Evolutionary conservation across 2,329 filamentous ascomycete species (phyloP), one percentile per base, ranked within the genome.

Genomic region (Xylariaceae sp.): DNA sequence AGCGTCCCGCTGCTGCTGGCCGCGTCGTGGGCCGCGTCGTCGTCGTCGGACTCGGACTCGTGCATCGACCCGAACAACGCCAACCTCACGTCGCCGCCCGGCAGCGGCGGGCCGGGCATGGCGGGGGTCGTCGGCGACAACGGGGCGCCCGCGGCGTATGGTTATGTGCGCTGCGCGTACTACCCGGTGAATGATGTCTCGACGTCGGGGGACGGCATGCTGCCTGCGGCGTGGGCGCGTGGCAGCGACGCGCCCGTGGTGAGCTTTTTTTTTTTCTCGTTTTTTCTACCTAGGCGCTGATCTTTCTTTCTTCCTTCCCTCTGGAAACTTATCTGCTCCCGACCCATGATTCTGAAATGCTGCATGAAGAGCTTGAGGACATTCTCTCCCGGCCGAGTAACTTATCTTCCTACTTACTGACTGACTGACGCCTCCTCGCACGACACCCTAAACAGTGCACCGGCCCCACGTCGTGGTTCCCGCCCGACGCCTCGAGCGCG

Each of bases 1-100:
- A 39, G 39, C 11, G 29, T 44, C 27, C 27, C 27, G 9, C 44
- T 42, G 13, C 43, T 45, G n/a, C 43, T 46, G 10, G 43, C 40
- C 2, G 33, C 43, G 3, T 40, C 43, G 12, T 46, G 43, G 43
- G 19, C 25, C 4, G 12, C 26, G n/a, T n/a, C n/a, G n/a, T n/a
- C n/a, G n/a, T n/a, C n/a, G n/a, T n/a, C n/a, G n/a, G n/a, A n/a
- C n/a, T n/a, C n/a, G n/a, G n/a, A n/a, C n/a, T n/a, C n/a, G 5
- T 36, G 41, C 21, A 42, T 44, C 29, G 37, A 44, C 13, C 29
- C 23, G 1, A 31, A 32, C 33, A 44, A 44, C 36, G 13, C 13
- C 13, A 46, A 44, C 24, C 36, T 46, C 13, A 40, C 39, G 11
- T 23, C 24, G 4, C 37, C 42, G 11, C n/a, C n/a, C n/a, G n/a